Evolutionary conservation across 2,329 filamentous ascomycete species (phyloP).

Genomic region (Fusarium sp.): DNA sequence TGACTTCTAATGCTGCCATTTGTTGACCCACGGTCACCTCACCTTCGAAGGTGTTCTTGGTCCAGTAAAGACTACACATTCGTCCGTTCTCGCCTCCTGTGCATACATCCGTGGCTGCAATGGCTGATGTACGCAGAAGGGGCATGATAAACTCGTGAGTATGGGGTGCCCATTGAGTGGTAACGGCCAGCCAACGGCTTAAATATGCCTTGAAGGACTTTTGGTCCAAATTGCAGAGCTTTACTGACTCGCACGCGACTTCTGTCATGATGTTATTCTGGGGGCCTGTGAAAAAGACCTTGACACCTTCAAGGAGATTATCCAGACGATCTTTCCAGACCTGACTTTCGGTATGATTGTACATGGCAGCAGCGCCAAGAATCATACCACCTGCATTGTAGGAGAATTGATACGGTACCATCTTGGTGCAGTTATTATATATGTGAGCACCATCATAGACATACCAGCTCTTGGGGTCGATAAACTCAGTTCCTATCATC

Average conservation of each 20-base stretch:
- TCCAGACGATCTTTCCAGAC: conserved; percentile 69
- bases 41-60: conserved; percentile 66
- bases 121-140: conserved; percentile 65
- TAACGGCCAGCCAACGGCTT: conserved; percentile 69
- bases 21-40: conserved; percentile 74
- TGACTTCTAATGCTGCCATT: conserved; percentile 75
- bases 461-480: conserved; percentile 65
- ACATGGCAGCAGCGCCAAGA: conserved; percentile 74
- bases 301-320: conserved; percentile 64
- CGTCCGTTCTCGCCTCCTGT: conserved; percentile 65
- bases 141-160: conserved; percentile 65
- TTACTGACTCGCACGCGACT: conserved; percentile 70
- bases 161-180: conserved; percentile 72
- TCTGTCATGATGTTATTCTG: conserved; percentile 71
- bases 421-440: conserved; percentile 65
- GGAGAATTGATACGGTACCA: conserved; percentile 73
- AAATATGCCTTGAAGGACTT: conserved; percentile 73
- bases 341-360: conserved; percentile 66
- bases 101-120: conserved; percentile 67
- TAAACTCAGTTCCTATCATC: conserved; percentile 67
- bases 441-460: conserved; percentile 72
- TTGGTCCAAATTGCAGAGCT: conserved; percentile 71
- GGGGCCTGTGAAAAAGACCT: conserved; percentile 65
- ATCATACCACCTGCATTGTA: conserved; percentile 77
- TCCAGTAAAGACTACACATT: conserved; percentile 72